Percentiles rank a stretch among this genome's conserved stretches.
Evolutionary conservation across 139 green algal species (phyloP).

Genomic region (Coccomyxa sp.): DNA sequence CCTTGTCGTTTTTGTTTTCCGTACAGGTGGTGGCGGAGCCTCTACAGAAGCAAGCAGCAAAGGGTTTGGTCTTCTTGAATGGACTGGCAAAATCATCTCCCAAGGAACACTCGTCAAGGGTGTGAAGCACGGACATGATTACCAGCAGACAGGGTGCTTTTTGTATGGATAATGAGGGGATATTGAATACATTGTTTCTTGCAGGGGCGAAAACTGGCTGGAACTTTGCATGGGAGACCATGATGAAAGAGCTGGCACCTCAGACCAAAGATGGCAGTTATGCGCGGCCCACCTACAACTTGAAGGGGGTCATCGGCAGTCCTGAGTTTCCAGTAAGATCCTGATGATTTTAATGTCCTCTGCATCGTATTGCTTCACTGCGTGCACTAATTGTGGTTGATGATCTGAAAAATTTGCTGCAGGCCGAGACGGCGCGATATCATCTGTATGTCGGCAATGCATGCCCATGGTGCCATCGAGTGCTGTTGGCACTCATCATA

Average conservation of each 20-base stretch:
- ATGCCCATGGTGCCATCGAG: conserved; percentile 95
- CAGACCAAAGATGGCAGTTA: conserved; percentile 70
- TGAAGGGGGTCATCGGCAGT: conserved; percentile 50
- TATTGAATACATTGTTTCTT: background rate
- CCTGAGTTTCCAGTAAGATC: conserved; percentile 47
- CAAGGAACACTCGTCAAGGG: conserved; percentile 70
- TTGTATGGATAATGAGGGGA: background rate
- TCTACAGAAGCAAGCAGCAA: conserved; percentile 5
- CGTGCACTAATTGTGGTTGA: background rate
- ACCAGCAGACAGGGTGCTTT: background rate
- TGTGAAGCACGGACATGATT: background rate
- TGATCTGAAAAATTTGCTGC: background rate
- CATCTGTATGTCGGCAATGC: conserved; percentile 89
- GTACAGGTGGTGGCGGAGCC: too few species aligned
- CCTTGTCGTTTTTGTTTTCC: too few species aligned
- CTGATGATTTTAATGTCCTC: background rate
- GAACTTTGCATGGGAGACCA: conserved; percentile 63
- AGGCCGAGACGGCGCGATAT: conserved; percentile 67
- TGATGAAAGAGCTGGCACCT: conserved; percentile 88
- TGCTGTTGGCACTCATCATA: conserved; percentile 66
- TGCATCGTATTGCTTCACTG: background rate
- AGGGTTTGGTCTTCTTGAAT: conserved; percentile 62
- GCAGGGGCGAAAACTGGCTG: conserved; percentile 70
- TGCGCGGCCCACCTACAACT: conserved; percentile 65
- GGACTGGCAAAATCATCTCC: conserved; percentile 60